Evolutionary conservation across 495 filamentous ascomycete genomes (phyloP), one percentile per base, ranked within the genome.

Genomic region (Penicillium malachiteum): DNA sequence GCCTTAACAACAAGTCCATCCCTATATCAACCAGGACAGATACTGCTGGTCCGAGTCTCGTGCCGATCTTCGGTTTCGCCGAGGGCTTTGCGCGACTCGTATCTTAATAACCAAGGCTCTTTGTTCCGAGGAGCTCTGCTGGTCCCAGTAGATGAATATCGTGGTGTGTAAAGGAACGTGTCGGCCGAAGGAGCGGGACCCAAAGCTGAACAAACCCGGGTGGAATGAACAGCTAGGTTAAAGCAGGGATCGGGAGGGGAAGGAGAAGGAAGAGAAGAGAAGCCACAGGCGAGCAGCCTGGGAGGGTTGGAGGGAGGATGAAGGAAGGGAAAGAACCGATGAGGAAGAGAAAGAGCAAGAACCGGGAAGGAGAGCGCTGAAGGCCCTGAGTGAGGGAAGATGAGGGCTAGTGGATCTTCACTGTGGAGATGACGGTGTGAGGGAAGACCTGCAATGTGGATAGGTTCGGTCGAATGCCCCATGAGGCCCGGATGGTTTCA

Each of bases 1-100:
- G 49, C 63, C 70, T 73, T 66, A 74, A 67, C 64, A 66, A 62
- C 67, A 69, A 68, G 68, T 77, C 72, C 72, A 77, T 77, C 73
- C 74, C 74, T 72, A 58, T 70, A 57, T 64, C 57, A 39, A 59
- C 55, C 62, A 62, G 56, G 63, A 37, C 59, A 54, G 46, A 13
- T 37, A 13, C 60, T 46, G 38, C 48, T 66, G 32, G 61, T 55
- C 57, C 58, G 54, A 45, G 55, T 48, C 52, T 58, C 57, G 52
- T 54, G 52, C n/a, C 45, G 45, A 13, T 35, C 40, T 49, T 38
- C 55, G 34, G 26, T 18, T 31, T 55, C 55, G 34, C 50, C 31
- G 14, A 16, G 30, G 41, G 11, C n/a, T 42, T 57, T 30, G 54
- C 58, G 54, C 58, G 40, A 54, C 17, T 26, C 43, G 17, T 16